Evolutionary conservation across 257 asterid genomes (phyloP).

Genomic region (Linaria vulgaris): DNA sequence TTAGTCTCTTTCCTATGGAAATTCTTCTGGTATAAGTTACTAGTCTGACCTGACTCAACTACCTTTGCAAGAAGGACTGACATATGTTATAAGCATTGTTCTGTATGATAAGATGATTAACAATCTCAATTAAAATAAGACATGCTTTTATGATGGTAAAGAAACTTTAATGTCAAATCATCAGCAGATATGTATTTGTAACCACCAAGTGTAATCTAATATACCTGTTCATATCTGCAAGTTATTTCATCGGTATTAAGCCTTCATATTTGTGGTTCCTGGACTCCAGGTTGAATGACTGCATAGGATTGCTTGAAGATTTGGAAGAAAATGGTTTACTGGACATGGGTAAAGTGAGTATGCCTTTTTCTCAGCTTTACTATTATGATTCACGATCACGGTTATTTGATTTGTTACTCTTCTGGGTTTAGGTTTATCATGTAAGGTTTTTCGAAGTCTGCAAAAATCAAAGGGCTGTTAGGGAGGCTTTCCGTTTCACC

Average conservation of each 20-base stretch:
- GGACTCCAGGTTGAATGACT: constrained; percentile 65
- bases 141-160: background rate
- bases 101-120: constrained; percentile 15
- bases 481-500: constrained; percentile 77
- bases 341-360: constrained; percentile 78
- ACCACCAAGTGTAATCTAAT: constrained; percentile 9
- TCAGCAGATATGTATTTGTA: constrained; percentile 4
- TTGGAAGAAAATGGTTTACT: constrained; percentile 67
- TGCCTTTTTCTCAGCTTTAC: constrained; percentile 25
- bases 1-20: constrained; percentile 15
- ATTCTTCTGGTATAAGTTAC: constrained; percentile 12
- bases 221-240: constrained; percentile 3
- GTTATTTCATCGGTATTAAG: constrained; percentile 21
- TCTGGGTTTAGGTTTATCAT: constrained; percentile 73
- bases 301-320: constrained; percentile 83
- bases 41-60: constrained; percentile 14
- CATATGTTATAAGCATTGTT: constrained; percentile 14
- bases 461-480: constrained; percentile 77
- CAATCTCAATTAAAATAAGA: constrained; percentile 12
- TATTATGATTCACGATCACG: constrained; percentile 17
- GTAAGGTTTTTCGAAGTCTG: constrained; percentile 73
- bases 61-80: constrained; percentile 5
- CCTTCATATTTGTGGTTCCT: constrained; percentile 20
- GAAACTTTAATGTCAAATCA: constrained; percentile 12
- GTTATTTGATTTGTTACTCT: constrained; percentile 25